Conservation (phyloP, 2,329 filamentous ascomycete species). For the Orbilia javanica region DNA sequence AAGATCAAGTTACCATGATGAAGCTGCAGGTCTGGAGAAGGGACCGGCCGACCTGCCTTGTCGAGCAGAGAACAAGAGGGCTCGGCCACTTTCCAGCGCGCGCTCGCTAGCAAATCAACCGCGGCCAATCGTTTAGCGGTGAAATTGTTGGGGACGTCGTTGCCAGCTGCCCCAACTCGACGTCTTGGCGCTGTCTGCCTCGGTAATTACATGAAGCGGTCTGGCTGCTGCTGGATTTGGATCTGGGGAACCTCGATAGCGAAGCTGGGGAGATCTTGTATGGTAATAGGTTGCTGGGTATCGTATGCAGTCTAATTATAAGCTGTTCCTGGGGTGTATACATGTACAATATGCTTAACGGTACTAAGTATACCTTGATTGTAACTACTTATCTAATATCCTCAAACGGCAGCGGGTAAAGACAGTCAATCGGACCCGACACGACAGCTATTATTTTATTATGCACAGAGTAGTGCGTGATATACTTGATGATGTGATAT, state of each 20-base stretch:
- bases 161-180: conserved; percentile 9
- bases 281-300: too few species aligned
- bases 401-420: too few species aligned
- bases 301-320: too few species aligned
- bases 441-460: too few species aligned
- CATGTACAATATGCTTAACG: too few species aligned
- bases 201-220: too few species aligned
- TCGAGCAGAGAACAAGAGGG: conserved; percentile 7
- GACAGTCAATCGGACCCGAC: too few species aligned
- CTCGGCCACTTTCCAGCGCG: conserved; percentile 44
- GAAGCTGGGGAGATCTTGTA: too few species aligned
- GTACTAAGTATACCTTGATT: too few species aligned
- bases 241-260: neutral
- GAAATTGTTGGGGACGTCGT: conserved; percentile 32
- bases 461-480: too few species aligned
- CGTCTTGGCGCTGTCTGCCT: conserved; percentile 1
- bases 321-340: too few species aligned
- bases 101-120: conserved; percentile 47
- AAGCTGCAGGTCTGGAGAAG: neutral
- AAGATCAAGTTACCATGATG: conserved; percentile 30
- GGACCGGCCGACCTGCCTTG: conserved; percentile 29
- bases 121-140: conserved; percentile 29
- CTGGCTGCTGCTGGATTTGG: neutral
- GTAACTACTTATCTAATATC: too few species aligned
- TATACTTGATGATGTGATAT: neutral